Conservation (phyloP, 768 basidiomycete genomes). For the Mycena venus region DNA sequence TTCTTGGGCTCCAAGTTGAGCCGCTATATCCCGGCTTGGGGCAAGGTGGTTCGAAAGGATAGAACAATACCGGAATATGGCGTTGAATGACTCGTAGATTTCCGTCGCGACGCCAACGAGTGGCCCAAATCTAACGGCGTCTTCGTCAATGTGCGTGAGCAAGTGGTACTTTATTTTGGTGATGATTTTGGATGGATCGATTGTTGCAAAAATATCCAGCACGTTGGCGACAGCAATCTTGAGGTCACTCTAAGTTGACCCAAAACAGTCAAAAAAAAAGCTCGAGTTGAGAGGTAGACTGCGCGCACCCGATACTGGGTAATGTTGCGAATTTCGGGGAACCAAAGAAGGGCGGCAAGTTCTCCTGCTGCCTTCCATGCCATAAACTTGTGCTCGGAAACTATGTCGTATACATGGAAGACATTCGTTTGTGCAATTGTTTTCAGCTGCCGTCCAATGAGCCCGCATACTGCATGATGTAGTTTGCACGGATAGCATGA, state of each 20-base stretch:
- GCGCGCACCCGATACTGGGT: conserved; percentile 41
- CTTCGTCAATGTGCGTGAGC: neutral
- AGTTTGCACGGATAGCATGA: conserved; percentile 34
- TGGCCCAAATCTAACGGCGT: neutral
- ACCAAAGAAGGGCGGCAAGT: conserved; percentile 44
- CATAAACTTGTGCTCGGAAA: conserved; percentile 28
- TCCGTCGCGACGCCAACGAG: neutral
- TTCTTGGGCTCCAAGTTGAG: conserved; percentile 13
- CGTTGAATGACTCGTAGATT: conserved; percentile 5
- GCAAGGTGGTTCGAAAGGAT: neutral
- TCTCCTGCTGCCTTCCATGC: conserved; percentile 37
- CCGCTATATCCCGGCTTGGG: conserved; percentile 1
- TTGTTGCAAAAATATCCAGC: conserved; percentile 1
- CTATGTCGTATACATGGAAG: conserved; percentile 43
- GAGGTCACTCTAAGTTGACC: neutral
- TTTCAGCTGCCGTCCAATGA: conserved; percentile 46
- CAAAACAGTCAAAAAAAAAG: neutral
- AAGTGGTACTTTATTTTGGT: neutral
- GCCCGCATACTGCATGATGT: conserved; percentile 44
- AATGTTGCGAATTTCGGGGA: conserved; percentile 37
- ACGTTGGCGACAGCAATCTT: neutral
- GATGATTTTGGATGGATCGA: neutral
- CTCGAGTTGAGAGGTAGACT: no score
- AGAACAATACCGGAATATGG: neutral
- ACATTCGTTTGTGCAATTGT: conserved; percentile 37